Conservation (phyloP, 129 eudicot genomes). For the Tagetes patula region DNA sequence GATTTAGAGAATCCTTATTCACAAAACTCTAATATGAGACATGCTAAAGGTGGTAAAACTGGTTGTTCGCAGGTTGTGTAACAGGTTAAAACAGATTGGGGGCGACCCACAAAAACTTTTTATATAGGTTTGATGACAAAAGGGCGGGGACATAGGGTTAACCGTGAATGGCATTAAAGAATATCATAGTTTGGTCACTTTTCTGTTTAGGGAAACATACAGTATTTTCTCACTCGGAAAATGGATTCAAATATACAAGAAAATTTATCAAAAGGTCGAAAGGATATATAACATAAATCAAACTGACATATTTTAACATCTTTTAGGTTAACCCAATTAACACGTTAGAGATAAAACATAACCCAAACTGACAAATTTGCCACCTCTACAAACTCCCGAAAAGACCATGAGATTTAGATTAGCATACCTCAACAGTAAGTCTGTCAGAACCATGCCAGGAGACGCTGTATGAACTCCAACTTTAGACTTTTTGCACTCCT, state of each 20-base stretch:
- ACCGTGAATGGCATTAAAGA: not conserved
- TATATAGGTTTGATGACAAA: not conserved
- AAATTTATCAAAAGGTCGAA: not conserved
- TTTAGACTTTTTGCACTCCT: constrained; percentile 56
- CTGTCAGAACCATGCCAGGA: constrained; percentile 92
- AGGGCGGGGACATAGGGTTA: not conserved
- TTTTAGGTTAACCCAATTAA: too few relatives aligned
- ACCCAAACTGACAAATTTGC: not conserved
- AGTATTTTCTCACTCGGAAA: not conserved
- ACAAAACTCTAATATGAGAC: not conserved
- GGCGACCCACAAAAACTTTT: not conserved
- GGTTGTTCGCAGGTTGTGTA: not conserved
- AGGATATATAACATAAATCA: too few relatives aligned
- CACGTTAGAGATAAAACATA: too few relatives aligned
- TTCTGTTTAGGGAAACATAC: not conserved
- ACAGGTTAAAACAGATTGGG: not conserved
- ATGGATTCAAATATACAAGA: not conserved
- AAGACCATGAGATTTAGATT: not conserved
- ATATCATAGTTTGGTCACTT: not conserved
- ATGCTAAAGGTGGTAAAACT: not conserved
- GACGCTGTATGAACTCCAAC: constrained; percentile 88
- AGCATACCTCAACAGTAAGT: constrained; percentile 64
- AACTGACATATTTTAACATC: too few relatives aligned
- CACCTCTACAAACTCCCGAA: constrained; percentile 1
- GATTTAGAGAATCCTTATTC: too few relatives aligned